Evolutionary conservation across 495 filamentous ascomycete genomes (phyloP).

Genomic region (Lophiostoma macrostomum): DNA sequence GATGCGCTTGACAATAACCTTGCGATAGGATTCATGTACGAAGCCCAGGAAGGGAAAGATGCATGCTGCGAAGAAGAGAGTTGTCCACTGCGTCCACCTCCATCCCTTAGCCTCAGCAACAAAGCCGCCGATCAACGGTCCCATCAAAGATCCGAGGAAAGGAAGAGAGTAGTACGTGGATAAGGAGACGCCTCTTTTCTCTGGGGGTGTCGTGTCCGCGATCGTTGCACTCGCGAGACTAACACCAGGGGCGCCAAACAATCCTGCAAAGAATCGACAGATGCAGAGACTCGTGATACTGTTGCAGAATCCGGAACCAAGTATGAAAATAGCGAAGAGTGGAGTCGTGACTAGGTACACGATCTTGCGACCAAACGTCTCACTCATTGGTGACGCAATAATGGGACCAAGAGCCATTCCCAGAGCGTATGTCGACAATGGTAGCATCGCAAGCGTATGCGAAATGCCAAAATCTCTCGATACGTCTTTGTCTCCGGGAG

Average conservation of each 20-base stretch:
- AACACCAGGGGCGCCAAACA: constrained; percentile 26
- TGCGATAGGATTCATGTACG: constrained; percentile 3
- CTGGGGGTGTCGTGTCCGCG: constrained; percentile 4
- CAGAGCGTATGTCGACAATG: constrained; percentile 32
- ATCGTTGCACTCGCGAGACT: constrained; percentile 9
- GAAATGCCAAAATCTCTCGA: constrained; percentile 24
- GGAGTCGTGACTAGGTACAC: constrained; percentile 30
- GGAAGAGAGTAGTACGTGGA: constrained; percentile 3
- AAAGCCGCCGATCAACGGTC: constrained; percentile 2
- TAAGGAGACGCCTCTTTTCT: not conserved
- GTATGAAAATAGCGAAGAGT: constrained; percentile 33
- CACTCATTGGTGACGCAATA: constrained; percentile 34
- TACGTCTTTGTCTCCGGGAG: constrained; percentile 27
- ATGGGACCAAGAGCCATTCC: constrained; percentile 34
- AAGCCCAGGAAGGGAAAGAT: too few relatives aligned
- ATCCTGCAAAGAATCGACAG: constrained; percentile 35
- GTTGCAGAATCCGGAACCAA: constrained; percentile 33
- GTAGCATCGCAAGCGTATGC: constrained; percentile 30
- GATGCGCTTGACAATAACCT: not conserved
- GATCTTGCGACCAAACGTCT: constrained; percentile 31
- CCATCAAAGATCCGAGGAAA: constrained; percentile 16
- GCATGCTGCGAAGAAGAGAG: too few relatives aligned
- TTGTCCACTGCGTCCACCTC: too few relatives aligned
- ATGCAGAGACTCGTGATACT: constrained; percentile 19
- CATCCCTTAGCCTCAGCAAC: too few relatives aligned